phyloP scores from a whole-genome alignment of 1,284 basidiomycete genomes.

The Apiotrichum veenhuisii region DNA sequence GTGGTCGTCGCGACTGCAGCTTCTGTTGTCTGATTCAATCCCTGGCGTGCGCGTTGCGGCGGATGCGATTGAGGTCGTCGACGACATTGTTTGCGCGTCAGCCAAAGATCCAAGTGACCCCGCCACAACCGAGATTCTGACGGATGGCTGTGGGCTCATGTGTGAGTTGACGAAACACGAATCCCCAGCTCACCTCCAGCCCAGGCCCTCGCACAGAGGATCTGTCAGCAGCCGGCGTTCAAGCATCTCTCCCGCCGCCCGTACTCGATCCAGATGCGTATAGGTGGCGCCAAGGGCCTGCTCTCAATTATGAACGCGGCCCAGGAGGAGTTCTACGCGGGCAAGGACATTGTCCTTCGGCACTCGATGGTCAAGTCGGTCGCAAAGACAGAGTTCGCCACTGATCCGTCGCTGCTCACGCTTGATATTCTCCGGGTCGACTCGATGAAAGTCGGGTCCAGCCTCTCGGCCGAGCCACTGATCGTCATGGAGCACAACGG shows the following conservation, averaged over 20 bases:
- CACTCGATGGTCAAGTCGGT: constrained; percentile 40
- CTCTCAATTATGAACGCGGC: constrained; percentile 31
- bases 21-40: constrained; percentile 36
- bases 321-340: constrained; percentile 21
- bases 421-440: constrained; percentile 32
- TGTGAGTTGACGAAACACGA: constrained; percentile 19
- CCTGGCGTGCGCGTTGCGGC: constrained; percentile 21
- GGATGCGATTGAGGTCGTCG: constrained; percentile 13
- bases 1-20: constrained; percentile 39
- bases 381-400: constrained; percentile 6
- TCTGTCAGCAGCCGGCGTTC: constrained; percentile 19
- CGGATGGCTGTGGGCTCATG: constrained; percentile 44
- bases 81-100: constrained; percentile 30
- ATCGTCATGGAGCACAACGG: constrained; percentile 31
- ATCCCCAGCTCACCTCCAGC: constrained; percentile 13
- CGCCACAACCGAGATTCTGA: constrained; percentile 17
- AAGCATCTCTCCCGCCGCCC: constrained; percentile 16
- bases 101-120: constrained; percentile 14
- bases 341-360: constrained; percentile 32
- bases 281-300: constrained; percentile 40
- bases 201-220: constrained; percentile 23
- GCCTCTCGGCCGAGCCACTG: constrained; percentile 31
- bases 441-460: constrained; percentile 24
- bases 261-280: constrained; percentile 33
- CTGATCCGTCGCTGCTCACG: constrained; percentile 28